A percentile compares a stretch with the other conserved stretches of the same genome.
These are phyloP conservation scores for Xylaria longipes DNA, from an alignment of 495 filamentous ascomycete species.

Conservation along the genomic window DNA sequence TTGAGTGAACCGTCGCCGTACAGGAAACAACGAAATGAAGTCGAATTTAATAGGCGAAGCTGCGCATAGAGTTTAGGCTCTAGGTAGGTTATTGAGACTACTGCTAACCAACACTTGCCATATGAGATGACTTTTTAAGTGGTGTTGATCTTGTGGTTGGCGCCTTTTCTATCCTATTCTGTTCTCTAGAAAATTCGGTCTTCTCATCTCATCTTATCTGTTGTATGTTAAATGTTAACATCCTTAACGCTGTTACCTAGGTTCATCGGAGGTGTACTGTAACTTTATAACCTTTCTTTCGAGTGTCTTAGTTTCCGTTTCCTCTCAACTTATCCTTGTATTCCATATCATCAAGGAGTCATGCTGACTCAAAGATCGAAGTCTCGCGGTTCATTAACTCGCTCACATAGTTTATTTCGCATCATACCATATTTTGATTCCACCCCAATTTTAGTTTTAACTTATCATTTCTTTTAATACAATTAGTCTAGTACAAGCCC, in stretches of 20 bases:
- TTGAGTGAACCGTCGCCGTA: background rate
- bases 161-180: no score
- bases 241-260: no score
- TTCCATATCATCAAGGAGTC: background rate
- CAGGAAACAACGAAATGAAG: background rate
- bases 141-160: background rate
- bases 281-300: background rate
- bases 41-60: background rate
- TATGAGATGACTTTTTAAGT: background rate
- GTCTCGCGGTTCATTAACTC: background rate
- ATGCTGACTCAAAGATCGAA: background rate
- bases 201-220: no score
- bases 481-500: constrained; percentile 32
- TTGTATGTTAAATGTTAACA: no score
- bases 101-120: background rate
- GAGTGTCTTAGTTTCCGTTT: background rate
- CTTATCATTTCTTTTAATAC: background rate
- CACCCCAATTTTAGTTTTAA: background rate
- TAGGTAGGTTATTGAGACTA: background rate
- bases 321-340: background rate
- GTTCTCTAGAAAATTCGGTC: no score
- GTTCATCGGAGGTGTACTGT: background rate
- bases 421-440: background rate
- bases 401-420: background rate
- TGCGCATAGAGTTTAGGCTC: background rate